Evolutionary conservation across 768 basidiomycete species (phyloP), one percentile per base, ranked within the genome.

Genomic region (Lactifluus piperatus): DNA sequence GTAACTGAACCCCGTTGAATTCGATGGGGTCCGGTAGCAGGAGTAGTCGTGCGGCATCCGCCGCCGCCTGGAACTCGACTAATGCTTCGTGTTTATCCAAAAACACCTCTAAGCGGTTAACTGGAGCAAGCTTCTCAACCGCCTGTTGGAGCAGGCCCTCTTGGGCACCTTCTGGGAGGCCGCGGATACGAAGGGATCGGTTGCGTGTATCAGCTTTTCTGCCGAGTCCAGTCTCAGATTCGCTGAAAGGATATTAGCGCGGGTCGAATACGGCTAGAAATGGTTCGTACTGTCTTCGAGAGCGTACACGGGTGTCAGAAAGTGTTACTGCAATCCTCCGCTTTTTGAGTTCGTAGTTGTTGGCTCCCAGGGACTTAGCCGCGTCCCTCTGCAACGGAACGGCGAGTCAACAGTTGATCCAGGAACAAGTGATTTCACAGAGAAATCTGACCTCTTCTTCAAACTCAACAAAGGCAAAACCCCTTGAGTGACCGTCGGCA

Each of bases 381-480:
- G 91, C 92, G 62, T 86, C 79, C 63, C 78, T 77, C 91, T 93
- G 63, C 20, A 65, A 34, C 18, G 6, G 18, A 24, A 36, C 16
- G 9, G 51, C 27, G 44, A 8, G 11, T 62, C 43, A 43, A 22
- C 6, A 1, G 9, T 41, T 16, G 20, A 30, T n/a, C 26, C 9
- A 24, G 16, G 46, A 36, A 41, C 24, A 22, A 22, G 20, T 41
- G 41, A 26, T 30, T 11, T 32, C 45, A 32, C 8, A 7, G n/a
- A 27, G 58, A 51, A 5, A 6, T 67, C 78, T 47, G 60, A 92
- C 94, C 76, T 89, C 85, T 20, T 82, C 77, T 60, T 88, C 86
- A 67, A 90, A 98, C 68, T 97, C 94, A 32, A 98, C 76, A 66
- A 98, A 98, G 0, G 90, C 94, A 68, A 91, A 94, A 1, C 97